Base-by-base conservation (phyloP, 768 basidiomycete species). In the Pulveroboletus sp. region DNA sequence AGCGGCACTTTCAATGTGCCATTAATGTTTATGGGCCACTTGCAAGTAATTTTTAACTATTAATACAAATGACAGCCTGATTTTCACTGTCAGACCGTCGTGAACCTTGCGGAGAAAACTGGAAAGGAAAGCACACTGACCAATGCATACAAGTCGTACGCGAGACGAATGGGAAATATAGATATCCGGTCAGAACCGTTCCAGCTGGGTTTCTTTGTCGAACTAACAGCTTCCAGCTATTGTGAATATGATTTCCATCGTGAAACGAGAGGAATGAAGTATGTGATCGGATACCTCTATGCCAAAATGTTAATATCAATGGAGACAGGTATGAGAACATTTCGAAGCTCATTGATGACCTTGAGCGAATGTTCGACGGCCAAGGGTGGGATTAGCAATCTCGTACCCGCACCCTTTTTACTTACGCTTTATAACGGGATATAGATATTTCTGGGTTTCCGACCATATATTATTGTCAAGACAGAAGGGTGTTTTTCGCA, bases 191-290 rank as follows among this genome's bases (percentile, higher is more conserved):
- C 60, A 37, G 81, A 64, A 33, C 6, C 29, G 36, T 31, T 19
- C n/a, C 38, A 24, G 27, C 20, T 17, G 9, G 19, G 29, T 29
- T 21, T 20, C 2, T 29, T 33, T 36, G 32, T 43, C 36, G 27
- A 47, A 25, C 49, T 52, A 37, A 51, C 19, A 5, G 20, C 19
- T 25, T 39, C 29, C 16, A 90, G 87, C 53, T 92, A 91, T 58
- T 70, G 73, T 52, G 86, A 84, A 61, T 97, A 94, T 61, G 95
- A 97, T 65, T 98, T 97, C 66, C 95, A 97, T 68, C 78, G 73
- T 4, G 92, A 97, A 66, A 95, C 93, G 11, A 86, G 81, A 62
- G 94, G 95, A 19, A 97, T 98, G 95, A 91, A 90, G 87, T 91
- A 52, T 46, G 79, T 68, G 44, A 41, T 37, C 32, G 46, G 50